Conservation (phyloP, 139 green algal genomes). For the Coelastrella sp. region DNA sequence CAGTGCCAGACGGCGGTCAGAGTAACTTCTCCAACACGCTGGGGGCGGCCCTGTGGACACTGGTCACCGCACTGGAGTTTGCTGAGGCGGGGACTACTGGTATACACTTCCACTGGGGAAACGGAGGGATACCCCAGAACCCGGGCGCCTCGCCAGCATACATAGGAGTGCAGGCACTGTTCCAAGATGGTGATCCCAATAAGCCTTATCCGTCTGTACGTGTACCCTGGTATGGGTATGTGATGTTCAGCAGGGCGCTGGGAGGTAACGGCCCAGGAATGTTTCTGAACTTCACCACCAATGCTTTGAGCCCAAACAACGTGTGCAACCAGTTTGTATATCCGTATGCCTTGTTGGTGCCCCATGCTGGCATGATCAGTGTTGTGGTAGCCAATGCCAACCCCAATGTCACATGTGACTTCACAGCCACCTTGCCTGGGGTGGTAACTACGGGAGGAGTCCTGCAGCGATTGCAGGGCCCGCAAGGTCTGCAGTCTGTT, state of each 20-base stretch:
- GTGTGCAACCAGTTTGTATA: conserved; percentile 15
- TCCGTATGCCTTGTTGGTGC: conserved; percentile 35
- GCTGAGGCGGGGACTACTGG: conserved; percentile 15
- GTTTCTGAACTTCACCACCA: conserved; percentile 29
- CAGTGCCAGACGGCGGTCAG: conserved; percentile 34
- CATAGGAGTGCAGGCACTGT: conserved; percentile 31
- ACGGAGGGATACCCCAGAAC: conserved; percentile 4
- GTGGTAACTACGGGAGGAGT: not conserved
- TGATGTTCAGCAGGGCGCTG: conserved; percentile 36
- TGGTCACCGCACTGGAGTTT: conserved; percentile 18
- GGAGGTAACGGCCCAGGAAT: conserved; percentile 36
- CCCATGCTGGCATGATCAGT: conserved; percentile 38
- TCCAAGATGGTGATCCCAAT: conserved; percentile 17
- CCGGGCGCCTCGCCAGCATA: conserved; percentile 16
- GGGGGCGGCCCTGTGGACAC: conserved; percentile 33
- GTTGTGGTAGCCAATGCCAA: conserved; percentile 27
- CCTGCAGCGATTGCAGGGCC: conserved; percentile 22
- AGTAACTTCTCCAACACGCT: conserved; percentile 22
- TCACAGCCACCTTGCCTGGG: conserved; percentile 22
- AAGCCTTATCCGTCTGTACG: conserved; percentile 14
- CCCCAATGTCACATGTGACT: not conserved
- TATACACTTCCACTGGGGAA: conserved; percentile 49
- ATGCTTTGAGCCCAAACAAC: not conserved
- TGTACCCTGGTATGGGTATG: conserved; percentile 41
- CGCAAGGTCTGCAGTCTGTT: not conserved